Conservation (phyloP, 2,329 filamentous ascomycete genomes). For the Cordyceps tenuipes region DNA sequence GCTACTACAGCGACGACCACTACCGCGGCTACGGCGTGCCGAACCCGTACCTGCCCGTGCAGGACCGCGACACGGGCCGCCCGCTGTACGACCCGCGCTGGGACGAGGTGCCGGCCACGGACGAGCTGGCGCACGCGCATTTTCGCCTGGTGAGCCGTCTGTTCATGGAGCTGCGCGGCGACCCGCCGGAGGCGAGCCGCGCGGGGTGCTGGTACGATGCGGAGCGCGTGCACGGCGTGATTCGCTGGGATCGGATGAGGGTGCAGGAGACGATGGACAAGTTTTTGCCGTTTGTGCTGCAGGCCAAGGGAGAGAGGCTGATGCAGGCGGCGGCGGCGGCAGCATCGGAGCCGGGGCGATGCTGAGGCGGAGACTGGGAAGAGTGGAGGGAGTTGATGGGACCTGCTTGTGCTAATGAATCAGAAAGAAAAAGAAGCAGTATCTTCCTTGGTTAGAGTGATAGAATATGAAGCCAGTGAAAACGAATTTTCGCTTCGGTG, state of each 20-base stretch:
- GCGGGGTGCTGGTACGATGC: conserved; percentile 12
- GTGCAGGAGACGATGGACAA: conserved; percentile 9
- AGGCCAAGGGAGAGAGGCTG: conserved; percentile 10
- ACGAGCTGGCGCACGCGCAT: conserved; percentile 1
- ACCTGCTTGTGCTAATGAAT: background rate
- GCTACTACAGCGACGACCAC: conserved; percentile 8
- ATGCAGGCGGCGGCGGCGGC: background rate
- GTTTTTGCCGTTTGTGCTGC: conserved; percentile 11
- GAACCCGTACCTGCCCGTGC: conserved; percentile 1
- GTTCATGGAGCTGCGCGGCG: conserved; percentile 10
- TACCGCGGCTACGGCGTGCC: background rate
- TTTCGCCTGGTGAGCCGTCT: conserved; percentile 7
- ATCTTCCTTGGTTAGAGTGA: too few species aligned
- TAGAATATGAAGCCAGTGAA: too few species aligned
- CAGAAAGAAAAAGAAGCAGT: background rate
- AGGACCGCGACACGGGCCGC: background rate
- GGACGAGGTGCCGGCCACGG: conserved; percentile 3
- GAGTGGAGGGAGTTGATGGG: background rate
- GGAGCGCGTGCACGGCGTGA: conserved; percentile 9
- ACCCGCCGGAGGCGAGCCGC: conserved; percentile 5
- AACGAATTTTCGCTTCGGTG: too few species aligned
- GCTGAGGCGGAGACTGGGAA: background rate
- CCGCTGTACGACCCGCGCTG: background rate
- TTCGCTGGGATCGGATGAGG: background rate
- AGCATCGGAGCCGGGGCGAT: background rate